These are phyloP conservation scores for Zopfia rhizophila DNA, from an alignment of 2,329 filamentous ascomycete genomes.

Conservation along the genomic window DNA sequence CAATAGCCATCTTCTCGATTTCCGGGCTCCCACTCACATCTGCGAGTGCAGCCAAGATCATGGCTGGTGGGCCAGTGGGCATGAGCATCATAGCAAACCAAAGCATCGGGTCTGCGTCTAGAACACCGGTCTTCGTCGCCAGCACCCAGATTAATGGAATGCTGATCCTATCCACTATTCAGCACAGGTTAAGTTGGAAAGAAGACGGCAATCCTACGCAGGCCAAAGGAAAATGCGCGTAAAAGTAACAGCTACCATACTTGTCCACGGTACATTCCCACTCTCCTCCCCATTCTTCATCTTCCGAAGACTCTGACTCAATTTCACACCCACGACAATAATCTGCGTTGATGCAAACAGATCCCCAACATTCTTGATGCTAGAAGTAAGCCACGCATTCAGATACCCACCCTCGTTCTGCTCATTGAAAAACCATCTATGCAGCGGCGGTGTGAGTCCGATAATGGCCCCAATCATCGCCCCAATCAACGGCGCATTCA, in stretches of 20 bases:
- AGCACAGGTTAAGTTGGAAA: constrained; percentile 17
- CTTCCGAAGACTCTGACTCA: constrained; percentile 64
- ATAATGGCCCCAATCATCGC: constrained; percentile 68
- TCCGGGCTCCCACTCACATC: constrained; percentile 59
- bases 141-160: constrained; percentile 67
- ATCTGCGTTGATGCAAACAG: constrained; percentile 74
- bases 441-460: constrained; percentile 68
- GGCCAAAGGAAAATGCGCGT: constrained; percentile 73
- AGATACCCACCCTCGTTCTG: constrained; percentile 70
- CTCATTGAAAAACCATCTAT: constrained; percentile 69
- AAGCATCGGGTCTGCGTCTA: constrained; percentile 69
- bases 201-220: constrained; percentile 21
- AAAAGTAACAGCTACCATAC: constrained; percentile 63
- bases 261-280: constrained; percentile 59
- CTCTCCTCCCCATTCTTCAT: constrained; percentile 57
- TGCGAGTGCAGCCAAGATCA: constrained; percentile 64
- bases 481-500: constrained; percentile 71
- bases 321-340: constrained; percentile 73
- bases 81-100: constrained; percentile 74
- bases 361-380: constrained; percentile 69
- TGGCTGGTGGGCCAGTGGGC: constrained; percentile 65
- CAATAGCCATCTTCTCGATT: constrained; percentile 63
- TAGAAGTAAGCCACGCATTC: constrained; percentile 72
- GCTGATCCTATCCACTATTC: constrained; percentile 49
- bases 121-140: constrained; percentile 61